Evolutionary conservation across 2,329 filamentous ascomycete species (phyloP).

Genomic region (Dactylonectria macrodidyma): DNA sequence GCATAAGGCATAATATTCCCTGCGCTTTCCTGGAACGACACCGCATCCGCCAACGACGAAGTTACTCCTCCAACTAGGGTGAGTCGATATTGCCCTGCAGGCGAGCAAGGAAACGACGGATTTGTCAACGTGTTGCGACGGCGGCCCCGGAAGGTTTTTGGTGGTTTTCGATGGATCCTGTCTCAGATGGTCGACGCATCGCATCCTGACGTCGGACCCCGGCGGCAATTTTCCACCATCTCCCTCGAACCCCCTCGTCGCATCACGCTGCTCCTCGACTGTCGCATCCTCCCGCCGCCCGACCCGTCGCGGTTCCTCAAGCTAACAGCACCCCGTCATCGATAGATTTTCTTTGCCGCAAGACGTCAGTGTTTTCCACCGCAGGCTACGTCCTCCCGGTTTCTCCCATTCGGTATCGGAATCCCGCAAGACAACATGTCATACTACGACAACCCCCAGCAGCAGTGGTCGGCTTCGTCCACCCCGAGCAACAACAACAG

Average conservation of each 20-base stretch:
- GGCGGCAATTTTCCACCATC: slow-evolving; percentile 42
- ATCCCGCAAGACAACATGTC: slow-evolving; percentile 53
- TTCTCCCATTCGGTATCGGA: slow-evolving; percentile 34
- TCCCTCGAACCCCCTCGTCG: slow-evolving; percentile 30
- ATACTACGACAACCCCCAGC: slow-evolving; percentile 62
- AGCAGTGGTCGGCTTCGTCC: slow-evolving; percentile 55
- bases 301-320: slow-evolving; percentile 21
- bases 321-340: slow-evolving; percentile 33
- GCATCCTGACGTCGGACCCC: slow-evolving; percentile 42
- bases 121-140: slow-evolving; percentile 46
- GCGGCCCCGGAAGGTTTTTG: slow-evolving; percentile 35
- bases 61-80: slow-evolving; percentile 36
- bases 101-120: slow-evolving; percentile 26
- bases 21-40: slow-evolving; percentile 42
- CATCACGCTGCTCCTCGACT: slow-evolving; percentile 32
- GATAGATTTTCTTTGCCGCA: slow-evolving; percentile 34
- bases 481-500: slow-evolving; percentile 44
- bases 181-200: slow-evolving; percentile 44
- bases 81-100: slow-evolving; percentile 38
- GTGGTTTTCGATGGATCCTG: slow-evolving; percentile 43
- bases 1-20: slow-evolving; percentile 35
- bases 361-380: slow-evolving; percentile 33
- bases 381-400: slow-evolving; percentile 34
- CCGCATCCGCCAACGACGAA: slow-evolving; percentile 37
- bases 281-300: slow-evolving; percentile 33